Evolutionary conservation across 441 rosid species (phyloP).

Genomic region (Gossypium davidsonii): DNA sequence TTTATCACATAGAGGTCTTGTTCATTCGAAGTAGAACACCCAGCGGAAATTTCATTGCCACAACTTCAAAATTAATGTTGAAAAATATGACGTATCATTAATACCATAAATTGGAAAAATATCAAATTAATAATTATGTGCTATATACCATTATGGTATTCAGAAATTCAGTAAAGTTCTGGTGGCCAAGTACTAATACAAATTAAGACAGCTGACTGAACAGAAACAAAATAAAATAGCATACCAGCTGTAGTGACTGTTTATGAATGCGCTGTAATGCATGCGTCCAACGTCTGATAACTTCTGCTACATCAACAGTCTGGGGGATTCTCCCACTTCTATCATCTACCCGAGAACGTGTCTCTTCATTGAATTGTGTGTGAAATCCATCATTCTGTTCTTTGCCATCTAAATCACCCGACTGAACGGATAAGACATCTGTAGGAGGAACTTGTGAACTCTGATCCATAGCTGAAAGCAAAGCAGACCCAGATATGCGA

Average conservation of each 20-base stretch:
- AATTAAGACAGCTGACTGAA: background rate
- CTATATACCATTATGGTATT: background rate
- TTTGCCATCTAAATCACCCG: constrained; percentile 58
- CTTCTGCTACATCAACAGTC: constrained; percentile 94
- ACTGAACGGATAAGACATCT: constrained; percentile 50
- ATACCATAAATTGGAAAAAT: background rate
- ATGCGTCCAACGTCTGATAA: constrained; percentile 98
- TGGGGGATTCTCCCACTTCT: constrained; percentile 83
- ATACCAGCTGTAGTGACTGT: constrained; percentile 96
- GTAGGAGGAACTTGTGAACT: constrained; percentile 80
- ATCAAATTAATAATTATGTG: background rate
- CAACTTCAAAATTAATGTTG: background rate
- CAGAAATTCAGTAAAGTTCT: background rate
- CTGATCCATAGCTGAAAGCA: constrained; percentile 97
- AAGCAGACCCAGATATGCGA: constrained; percentile 93
- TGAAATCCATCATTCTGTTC: constrained; percentile 57
- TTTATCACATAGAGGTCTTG: background rate
- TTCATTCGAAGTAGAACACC: background rate
- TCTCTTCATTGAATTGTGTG: constrained; percentile 54
- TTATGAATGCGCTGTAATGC: constrained; percentile 97
- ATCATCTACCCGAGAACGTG: constrained; percentile 70
- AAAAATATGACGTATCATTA: background rate
- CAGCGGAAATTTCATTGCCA: background rate
- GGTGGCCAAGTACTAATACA: background rate
- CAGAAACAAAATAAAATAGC: constrained; percentile 17